Evolutionary conservation across 108 stramenopile species (phyloP), one percentile per base, ranked within the genome.

Genomic region (Skeletonema marinoi): DNA sequence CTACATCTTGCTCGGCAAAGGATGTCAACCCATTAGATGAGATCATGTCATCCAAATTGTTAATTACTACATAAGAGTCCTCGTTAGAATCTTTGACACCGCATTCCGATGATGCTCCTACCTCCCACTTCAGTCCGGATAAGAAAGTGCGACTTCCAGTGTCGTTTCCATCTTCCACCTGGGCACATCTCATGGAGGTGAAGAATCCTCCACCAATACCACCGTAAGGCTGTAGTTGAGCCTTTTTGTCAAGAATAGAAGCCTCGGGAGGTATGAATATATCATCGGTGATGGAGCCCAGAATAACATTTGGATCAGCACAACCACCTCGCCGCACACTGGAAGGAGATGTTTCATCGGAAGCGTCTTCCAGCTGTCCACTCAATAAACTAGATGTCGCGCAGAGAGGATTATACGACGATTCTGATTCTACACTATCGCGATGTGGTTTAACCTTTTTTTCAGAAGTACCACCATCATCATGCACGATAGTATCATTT

Each of bases 71-170:
- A 59, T 86, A 94, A 6, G 93, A 74, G 74, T 94, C 93, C 73
- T 94, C 91, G 62, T 94, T 92, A 6, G 86, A 83, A 9, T 87
- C 69, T 39, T 88, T 77, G 21, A 88, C 73, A 25, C 93, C 93
- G 70, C 90, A 91, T 70, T 91, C 88, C 0, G 91, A 92, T 33
- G 90, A 81, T 33, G 93, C 93, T 29, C 93, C 93, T 32, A 89
- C 81, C 65, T 94, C 93, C 88, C 88, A 94, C 46, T 68, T 74
- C 33, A 86, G 60, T 42, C 59, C 75, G 16, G 65, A 60, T 31
- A 41, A 42, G 32, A 65, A 74, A 65, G 35, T n/a, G 31, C 56
- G 66, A 58, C 36, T n/a, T 41, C 6, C 6, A 16, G 30, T 39
- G 13, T 64, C 25, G 32, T 38, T 44, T n/a, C n/a, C 48, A 32